Conservation (phyloP, 257 asterid genomes). For the Primulina tabacum region DNA sequence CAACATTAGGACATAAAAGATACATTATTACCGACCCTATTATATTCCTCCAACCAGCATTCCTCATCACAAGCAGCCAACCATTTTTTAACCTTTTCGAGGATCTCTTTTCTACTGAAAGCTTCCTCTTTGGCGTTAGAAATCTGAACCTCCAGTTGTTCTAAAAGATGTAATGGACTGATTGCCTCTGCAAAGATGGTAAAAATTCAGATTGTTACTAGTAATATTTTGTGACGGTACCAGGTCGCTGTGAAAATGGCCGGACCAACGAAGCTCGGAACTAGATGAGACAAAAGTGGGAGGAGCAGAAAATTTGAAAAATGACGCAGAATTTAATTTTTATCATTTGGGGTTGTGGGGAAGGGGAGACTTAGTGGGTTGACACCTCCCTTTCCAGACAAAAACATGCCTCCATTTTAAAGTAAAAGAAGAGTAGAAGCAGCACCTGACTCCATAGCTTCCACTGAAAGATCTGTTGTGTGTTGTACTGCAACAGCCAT, state of each 20-base stretch:
- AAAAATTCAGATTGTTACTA: slow-evolving; percentile 1
- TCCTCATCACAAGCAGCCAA: slow-evolving; percentile 84
- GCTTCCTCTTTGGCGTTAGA: slow-evolving; percentile 71
- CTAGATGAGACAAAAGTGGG: too few species aligned
- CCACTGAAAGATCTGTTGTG: slow-evolving; percentile 41
- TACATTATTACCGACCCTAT: slow-evolving; percentile 55
- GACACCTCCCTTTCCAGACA: too few species aligned
- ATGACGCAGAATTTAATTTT: too few species aligned
- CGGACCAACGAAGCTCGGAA: background rate
- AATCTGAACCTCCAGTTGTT: slow-evolving; percentile 64
- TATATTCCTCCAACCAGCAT: slow-evolving; percentile 94
- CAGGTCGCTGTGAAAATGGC: background rate
- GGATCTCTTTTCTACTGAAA: slow-evolving; percentile 72
- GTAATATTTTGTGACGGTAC: background rate
- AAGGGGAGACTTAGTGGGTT: too few species aligned
- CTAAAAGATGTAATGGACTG: slow-evolving; percentile 62
- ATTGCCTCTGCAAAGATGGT: slow-evolving; percentile 48
- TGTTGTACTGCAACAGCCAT: slow-evolving; percentile 53
- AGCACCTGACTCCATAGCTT: slow-evolving; percentile 71
- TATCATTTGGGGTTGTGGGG: too few species aligned
- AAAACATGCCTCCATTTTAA: background rate
- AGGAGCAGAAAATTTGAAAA: too few species aligned
- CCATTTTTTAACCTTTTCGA: slow-evolving; percentile 90
- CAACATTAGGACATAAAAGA: slow-evolving; percentile 11
- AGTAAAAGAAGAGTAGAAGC: background rate